phyloP scores from a whole-genome alignment of 2,329 filamentous ascomycete genomes.

The Pseudogymnoascus verrucosus region DNA sequence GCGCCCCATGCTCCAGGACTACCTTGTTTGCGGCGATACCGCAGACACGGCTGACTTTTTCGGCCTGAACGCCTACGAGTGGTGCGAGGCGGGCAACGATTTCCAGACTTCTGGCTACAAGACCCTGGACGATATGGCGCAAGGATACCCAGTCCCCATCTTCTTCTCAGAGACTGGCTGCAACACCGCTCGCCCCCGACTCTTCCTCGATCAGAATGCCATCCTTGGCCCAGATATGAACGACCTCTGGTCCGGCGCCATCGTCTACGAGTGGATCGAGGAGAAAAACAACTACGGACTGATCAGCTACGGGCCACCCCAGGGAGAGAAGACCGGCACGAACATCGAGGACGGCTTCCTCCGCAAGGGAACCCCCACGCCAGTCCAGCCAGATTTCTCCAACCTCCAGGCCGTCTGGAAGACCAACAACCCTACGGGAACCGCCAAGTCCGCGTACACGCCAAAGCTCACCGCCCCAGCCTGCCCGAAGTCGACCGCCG shows the following conservation, averaged over 20 bases:
- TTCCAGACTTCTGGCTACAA: conserved; percentile 62
- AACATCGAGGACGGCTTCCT: conserved; percentile 57
- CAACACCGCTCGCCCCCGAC: conserved; percentile 54
- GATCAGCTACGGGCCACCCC: conserved; percentile 62
- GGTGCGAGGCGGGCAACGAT: conserved; percentile 50
- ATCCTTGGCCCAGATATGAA: conserved; percentile 71
- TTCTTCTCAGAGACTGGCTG: conserved; percentile 89
- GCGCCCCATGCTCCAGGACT: conserved; percentile 56
- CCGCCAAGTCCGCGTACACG: conserved; percentile 58
- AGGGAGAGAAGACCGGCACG: conserved; percentile 44
- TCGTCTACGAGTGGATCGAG: conserved; percentile 86
- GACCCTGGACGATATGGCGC: conserved; percentile 57
- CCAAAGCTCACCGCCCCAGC: conserved; percentile 53
- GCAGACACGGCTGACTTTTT: conserved; percentile 75
- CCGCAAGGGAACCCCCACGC: conserved; percentile 64
- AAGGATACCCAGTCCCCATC: conserved; percentile 70
- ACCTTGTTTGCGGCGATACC: conserved; percentile 67
- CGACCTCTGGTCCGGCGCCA: conserved; percentile 62
- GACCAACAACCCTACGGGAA: conserved; percentile 59
- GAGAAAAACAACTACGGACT: conserved; percentile 78
- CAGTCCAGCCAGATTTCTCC: conserved; percentile 66
- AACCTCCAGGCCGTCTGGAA: conserved; percentile 75
- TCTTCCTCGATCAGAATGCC: conserved; percentile 64
- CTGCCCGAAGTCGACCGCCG: conserved; percentile 62
- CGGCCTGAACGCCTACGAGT: conserved; percentile 77